Evolutionary conservation across 352 stramenopile genomes (phyloP), one percentile per base, ranked within the genome.

Genomic region (Globisporangium polare): DNA sequence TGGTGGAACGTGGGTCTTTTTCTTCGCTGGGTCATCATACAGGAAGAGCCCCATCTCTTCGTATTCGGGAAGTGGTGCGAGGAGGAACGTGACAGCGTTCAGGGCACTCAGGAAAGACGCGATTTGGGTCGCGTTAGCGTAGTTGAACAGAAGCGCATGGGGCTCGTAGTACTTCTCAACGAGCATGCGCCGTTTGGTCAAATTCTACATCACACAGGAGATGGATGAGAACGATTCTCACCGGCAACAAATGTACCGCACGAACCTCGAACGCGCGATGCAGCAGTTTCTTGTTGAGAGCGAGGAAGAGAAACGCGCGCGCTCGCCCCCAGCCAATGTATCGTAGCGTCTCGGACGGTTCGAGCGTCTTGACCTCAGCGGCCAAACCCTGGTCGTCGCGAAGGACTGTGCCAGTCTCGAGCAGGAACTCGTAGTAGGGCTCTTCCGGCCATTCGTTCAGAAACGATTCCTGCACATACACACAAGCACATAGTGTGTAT

Each of bases 201-300:
- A 46, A 49, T 94, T 94, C 72, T 89, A 51, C 31, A 31, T 51
- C 17, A 31, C 60, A 35, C 12, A 62, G 55, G 37, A 3, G 61
- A 47, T 20, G 5, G 45, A 12, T 18, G 18, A 55, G 29, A 65
- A 52, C 26, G 29, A 39, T 2, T 10, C 13, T 24, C n/a, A n/a
- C n/a, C n/a, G n/a, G n/a, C n/a, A n/a, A n/a, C n/a, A n/a, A n/a
- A n/a, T n/a, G n/a, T n/a, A n/a, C n/a, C n/a, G n/a, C n/a, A 45
- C 22, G 1, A 26, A 42, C 63, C 68, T 94, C 84, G 27, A 94
- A 82, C 1, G 80, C 84, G 29, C 78, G 78, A 37, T 90, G 84
- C 9, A 94, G 73, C 33, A 94, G 78, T 35, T 79, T 78, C 58
- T 83, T 88, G 51, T 89, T 94, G 47, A 94, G 66, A n/a, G 82